Conservation (phyloP, 1,139 yeast species). For the Debaryomyces nepalensis region DNA sequence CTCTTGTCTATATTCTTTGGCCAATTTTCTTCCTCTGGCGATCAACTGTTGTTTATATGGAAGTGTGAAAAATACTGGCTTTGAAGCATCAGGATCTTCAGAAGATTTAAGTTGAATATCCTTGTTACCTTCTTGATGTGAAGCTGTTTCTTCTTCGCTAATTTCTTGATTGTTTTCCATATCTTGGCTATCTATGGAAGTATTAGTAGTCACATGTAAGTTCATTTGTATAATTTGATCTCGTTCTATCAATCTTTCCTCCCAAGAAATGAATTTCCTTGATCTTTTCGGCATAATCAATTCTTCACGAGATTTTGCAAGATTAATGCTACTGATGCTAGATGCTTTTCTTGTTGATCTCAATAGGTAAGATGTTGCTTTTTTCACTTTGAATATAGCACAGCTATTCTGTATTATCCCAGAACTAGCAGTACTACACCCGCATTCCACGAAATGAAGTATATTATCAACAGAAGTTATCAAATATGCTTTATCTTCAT, state of each 20-base stretch:
- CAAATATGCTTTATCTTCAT: constrained; percentile 55
- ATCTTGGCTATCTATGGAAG: constrained; percentile 6
- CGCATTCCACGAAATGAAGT: constrained; percentile 61
- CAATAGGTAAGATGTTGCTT: constrained; percentile 59
- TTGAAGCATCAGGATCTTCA: constrained; percentile 13
- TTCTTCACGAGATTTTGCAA: constrained; percentile 47
- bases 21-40: constrained; percentile 13
- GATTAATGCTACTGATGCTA: constrained; percentile 41
- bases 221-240: constrained; percentile 34
- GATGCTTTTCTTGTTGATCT: constrained; percentile 62
- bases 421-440: constrained; percentile 56
- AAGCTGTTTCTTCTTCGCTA: constrained; percentile 11
- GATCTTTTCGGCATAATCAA: constrained; percentile 39
- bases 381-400: constrained; percentile 62
- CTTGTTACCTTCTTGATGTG: constrained; percentile 9
- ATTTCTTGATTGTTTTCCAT: constrained; percentile 15
- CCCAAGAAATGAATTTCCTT: constrained; percentile 45
- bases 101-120: constrained; percentile 8
- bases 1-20: constrained; percentile 10
- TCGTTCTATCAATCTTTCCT: constrained; percentile 37
- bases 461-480: constrained; percentile 66
- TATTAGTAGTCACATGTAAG: constrained; percentile 24
- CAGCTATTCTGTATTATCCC: constrained; percentile 53
- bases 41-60: constrained; percentile 31
- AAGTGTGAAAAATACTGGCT: constrained; percentile 23